Conservation (phyloP, 129 eudicot species). For the Gnaphalium uliginosum region DNA sequence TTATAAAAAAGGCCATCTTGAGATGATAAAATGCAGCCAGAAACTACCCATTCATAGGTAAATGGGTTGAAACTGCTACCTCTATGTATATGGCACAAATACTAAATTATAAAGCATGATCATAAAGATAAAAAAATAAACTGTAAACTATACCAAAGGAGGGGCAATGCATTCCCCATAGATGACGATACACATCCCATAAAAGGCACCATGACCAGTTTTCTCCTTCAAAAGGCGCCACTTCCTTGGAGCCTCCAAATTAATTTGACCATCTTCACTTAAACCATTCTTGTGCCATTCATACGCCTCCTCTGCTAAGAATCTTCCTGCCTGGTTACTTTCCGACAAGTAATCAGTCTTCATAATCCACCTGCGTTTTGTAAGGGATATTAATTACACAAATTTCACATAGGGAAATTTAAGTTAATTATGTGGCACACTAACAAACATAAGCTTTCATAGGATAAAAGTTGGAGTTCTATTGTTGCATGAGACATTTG, state of each 20-base stretch:
- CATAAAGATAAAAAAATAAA: neutral
- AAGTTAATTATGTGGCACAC: neutral
- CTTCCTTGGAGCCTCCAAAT: constrained; percentile 89
- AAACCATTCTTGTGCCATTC: constrained; percentile 87
- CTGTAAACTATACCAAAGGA: constrained; percentile 55
- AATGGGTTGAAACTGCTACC: neutral
- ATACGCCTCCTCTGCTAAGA: constrained; percentile 78
- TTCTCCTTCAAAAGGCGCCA: constrained; percentile 89
- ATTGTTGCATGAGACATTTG: neutral
- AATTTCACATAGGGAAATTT: neutral
- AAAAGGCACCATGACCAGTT: constrained; percentile 91
- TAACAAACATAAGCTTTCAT: neutral
- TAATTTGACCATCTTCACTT: constrained; percentile 80
- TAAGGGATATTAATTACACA: neutral
- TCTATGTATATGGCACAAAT: neutral
- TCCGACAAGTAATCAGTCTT: constrained; percentile 86
- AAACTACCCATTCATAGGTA: neutral
- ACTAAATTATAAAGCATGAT: neutral
- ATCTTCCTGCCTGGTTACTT: constrained; percentile 71
- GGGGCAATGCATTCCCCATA: constrained; percentile 99
- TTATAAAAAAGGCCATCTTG: no score
- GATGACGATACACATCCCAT: constrained; percentile 74
- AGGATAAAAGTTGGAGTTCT: neutral
- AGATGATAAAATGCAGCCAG: neutral
- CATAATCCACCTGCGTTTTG: constrained; percentile 82